phyloP scores from a whole-genome alignment of 495 filamentous ascomycete species.

The Hypoxylon trugodes region DNA sequence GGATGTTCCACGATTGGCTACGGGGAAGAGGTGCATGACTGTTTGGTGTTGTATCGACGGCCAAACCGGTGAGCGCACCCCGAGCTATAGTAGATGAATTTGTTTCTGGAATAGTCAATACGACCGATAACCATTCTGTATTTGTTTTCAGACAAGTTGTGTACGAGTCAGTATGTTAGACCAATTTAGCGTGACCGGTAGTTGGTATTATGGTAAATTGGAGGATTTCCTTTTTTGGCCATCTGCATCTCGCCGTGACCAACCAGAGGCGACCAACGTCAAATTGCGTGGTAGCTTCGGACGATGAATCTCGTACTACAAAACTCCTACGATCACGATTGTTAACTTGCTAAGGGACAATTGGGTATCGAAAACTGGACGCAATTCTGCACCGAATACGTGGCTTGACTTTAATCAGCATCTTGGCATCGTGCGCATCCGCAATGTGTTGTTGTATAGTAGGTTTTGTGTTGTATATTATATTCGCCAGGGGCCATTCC shows the following conservation, averaged over 20 bases:
- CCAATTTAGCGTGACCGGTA: conserved; percentile 31
- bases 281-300: conserved; percentile 36
- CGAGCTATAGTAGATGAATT: conserved; percentile 32
- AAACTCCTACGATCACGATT: conserved; percentile 27
- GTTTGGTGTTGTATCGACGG: conserved; percentile 35
- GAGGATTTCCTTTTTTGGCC: conserved; percentile 43
- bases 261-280: conserved; percentile 41
- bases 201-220: conserved; percentile 37
- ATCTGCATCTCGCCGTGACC: conserved; percentile 42
- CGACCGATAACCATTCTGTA: conserved; percentile 23
- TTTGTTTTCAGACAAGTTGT: conserved; percentile 23
- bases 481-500: not conserved
- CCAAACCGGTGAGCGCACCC: conserved; percentile 28
- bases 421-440: conserved; percentile 26
- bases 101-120: conserved; percentile 29
- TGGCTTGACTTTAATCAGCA: conserved; percentile 10
- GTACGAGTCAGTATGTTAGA: conserved; percentile 15
- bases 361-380: conserved; percentile 1
- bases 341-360: conserved; percentile 19
- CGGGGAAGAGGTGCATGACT: conserved; percentile 14
- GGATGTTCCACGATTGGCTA: conserved; percentile 26
- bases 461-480: conserved; percentile 1
- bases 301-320: conserved; percentile 35
- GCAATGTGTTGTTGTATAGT: not conserved
- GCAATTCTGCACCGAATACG: conserved; percentile 10